A percentile compares a stretch with the other conserved stretches of the same genome.
phyloP scores from a whole-genome alignment of 352 stramenopile genomes.

The Paralagenidium karlingii region DNA sequence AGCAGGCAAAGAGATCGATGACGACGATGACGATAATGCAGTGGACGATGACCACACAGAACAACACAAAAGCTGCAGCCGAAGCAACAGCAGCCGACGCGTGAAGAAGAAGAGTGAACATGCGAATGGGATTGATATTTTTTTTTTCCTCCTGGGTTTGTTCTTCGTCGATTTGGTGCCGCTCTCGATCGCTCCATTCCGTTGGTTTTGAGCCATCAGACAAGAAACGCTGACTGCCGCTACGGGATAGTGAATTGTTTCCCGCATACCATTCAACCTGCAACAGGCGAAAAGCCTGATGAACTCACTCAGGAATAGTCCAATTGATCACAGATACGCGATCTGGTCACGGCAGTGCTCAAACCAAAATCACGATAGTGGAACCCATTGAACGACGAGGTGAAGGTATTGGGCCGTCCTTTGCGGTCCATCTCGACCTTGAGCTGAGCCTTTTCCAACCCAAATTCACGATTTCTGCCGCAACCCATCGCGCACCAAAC shows the following conservation, averaged over 20 bases:
- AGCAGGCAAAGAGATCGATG: constrained; percentile 28
- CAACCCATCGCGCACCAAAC: neutral
- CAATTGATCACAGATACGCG: constrained; percentile 64
- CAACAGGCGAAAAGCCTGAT: too few species aligned
- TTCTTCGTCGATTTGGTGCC: too few species aligned
- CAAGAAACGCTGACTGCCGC: too few species aligned
- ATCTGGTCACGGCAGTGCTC: constrained; percentile 71
- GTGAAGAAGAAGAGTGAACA: too few species aligned
- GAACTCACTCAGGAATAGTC: too few species aligned
- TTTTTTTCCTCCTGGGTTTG: too few species aligned
- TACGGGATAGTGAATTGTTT: too few species aligned
- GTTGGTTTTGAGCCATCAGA: too few species aligned
- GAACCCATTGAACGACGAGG: constrained; percentile 78
- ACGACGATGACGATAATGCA: constrained; percentile 23
- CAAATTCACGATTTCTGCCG: constrained; percentile 39
- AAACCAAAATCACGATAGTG: constrained; percentile 73
- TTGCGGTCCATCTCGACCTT: constrained; percentile 56
- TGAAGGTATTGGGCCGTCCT: constrained; percentile 60
- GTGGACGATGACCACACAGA: constrained; percentile 19
- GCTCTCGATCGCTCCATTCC: too few species aligned
- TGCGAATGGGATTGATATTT: too few species aligned
- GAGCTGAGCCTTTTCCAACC: constrained; percentile 57
- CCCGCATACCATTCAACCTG: too few species aligned
- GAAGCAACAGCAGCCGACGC: neutral
- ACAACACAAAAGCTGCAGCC: too few species aligned